These are phyloP conservation scores for Exophiala alcalophila DNA, from an alignment of 2,329 filamentous ascomycete species.

Conservation along the genomic window DNA sequence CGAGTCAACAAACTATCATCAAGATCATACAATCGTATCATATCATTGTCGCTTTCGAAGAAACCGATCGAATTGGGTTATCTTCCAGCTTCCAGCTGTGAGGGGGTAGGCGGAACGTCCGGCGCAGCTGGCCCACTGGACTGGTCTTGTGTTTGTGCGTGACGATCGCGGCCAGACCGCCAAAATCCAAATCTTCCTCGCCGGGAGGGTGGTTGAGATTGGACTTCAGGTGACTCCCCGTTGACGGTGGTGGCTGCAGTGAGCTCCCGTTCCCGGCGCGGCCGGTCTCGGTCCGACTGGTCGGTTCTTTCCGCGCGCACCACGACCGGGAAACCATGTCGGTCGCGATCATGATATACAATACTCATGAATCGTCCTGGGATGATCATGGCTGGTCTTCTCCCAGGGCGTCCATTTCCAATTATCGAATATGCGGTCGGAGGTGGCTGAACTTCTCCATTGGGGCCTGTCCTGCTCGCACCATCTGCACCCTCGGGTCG, in stretches of 20 bases:
- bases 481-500: constrained; percentile 56
- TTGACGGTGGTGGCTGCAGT: constrained; percentile 4
- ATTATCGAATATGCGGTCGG: constrained; percentile 33
- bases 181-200: constrained; percentile 16
- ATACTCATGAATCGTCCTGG: constrained; percentile 38
- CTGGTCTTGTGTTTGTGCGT: constrained; percentile 3
- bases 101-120: constrained; percentile 21
- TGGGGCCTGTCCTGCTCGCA: constrained; percentile 27
- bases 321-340: constrained; percentile 28
- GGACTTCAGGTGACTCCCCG: constrained; percentile 1
- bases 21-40: constrained; percentile 20
- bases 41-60: constrained; percentile 17
- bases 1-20: too few species aligned
- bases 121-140: constrained; percentile 2
- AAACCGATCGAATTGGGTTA: constrained; percentile 6
- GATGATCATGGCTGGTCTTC: constrained; percentile 37
- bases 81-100: constrained; percentile 27
- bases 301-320: constrained; percentile 25
- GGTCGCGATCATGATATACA: constrained; percentile 31
- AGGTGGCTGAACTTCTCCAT: constrained; percentile 15
- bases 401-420: constrained; percentile 38
- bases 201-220: constrained; percentile 4
- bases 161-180: constrained; percentile 11
- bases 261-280: constrained; percentile 5
- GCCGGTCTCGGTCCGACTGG: constrained; percentile 11